phyloP scores from a whole-genome alignment of 23 red algal genomes.

The Gracilaria caudata region DNA sequence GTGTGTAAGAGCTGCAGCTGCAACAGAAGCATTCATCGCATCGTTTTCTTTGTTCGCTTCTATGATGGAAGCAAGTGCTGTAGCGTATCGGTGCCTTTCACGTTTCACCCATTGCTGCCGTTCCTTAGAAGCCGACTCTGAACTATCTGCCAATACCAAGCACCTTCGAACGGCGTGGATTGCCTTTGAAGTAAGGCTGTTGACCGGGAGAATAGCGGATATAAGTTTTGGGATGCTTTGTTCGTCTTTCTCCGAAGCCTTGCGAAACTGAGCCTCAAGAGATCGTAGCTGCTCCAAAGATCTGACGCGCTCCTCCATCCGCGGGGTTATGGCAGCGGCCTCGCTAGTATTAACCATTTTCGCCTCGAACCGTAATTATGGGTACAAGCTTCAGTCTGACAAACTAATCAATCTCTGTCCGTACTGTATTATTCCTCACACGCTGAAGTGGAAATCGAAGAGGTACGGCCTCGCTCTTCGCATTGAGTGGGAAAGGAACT shows the following conservation, averaged over 20 bases:
- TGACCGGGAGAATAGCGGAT: neutral
- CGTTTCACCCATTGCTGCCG: neutral
- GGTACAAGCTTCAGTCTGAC: no score
- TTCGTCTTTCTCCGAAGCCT: neutral
- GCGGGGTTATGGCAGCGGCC: neutral
- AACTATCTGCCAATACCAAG: neutral
- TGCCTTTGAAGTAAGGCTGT: conserved; percentile 23
- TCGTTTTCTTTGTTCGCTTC: neutral
- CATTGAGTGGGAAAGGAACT: neutral
- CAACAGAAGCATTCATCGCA: conserved; percentile 7
- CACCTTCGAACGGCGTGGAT: conserved; percentile 28
- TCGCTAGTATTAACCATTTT: neutral
- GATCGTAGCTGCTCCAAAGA: neutral
- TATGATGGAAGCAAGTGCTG: conserved; percentile 21
- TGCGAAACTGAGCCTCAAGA: conserved; percentile 8
- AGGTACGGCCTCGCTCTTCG: neutral
- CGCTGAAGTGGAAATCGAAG: neutral
- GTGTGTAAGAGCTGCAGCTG: conserved; percentile 40
- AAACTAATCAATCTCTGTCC: no score
- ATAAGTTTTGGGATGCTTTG: conserved; percentile 19
- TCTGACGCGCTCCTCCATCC: neutral
- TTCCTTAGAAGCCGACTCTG: neutral
- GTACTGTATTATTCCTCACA: no score
- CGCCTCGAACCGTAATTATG: neutral
- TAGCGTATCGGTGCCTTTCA: conserved; percentile 11